Base-by-base conservation (phyloP, 176 grass and related monocot species). In the Pontederia crassipes region DNA sequence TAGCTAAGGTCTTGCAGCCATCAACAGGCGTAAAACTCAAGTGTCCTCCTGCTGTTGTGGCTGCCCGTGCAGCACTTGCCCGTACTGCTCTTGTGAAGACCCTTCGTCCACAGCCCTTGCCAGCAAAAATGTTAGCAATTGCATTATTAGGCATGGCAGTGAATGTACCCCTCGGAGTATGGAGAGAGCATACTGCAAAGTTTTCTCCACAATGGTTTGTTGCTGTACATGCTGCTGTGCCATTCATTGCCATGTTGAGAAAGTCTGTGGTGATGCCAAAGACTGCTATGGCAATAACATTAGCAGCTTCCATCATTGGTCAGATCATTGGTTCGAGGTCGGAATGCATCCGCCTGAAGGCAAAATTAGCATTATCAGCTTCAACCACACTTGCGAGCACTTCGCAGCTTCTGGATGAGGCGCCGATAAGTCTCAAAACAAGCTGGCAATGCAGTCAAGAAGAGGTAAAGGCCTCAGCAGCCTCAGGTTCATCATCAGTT, bases 171-270 rank as follows among this genome's bases (percentile, higher is more conserved):
- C 84, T 98, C 45, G 93, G 93, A 14, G 74, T 98, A 29, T 98
- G 93, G 93, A 71, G 93, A 45, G 93, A 87, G 72, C 93, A 98
- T 74, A 88, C 83, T 4, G 70, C 84, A 71, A 98, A 98, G 69
- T 98, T 98, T 50, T 98, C 93, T 2, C 76, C 85, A 1, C 84
- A 98, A 40, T 92, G 93, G 93, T 92, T 98, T 55, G 84, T 81
- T 57, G 93, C 84, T 10, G 67, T 98, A 20, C 93, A 98, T 29
- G 88, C 84, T 0, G 93, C 88, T 9, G 88, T 98, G 54, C 93
- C 93, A 0, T 86, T 92, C 75, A 81, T 98, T 14, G 84, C 67
- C 52, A 98, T 98, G 93, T 66, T 98, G 20, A 85, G 93, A 82
- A 98, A 98, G 65, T 92, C 79, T 32, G 81, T 89, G 12, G 48